phyloP scores from a whole-genome alignment of 768 basidiomycete genomes.

The Lepiota venenata region DNA sequence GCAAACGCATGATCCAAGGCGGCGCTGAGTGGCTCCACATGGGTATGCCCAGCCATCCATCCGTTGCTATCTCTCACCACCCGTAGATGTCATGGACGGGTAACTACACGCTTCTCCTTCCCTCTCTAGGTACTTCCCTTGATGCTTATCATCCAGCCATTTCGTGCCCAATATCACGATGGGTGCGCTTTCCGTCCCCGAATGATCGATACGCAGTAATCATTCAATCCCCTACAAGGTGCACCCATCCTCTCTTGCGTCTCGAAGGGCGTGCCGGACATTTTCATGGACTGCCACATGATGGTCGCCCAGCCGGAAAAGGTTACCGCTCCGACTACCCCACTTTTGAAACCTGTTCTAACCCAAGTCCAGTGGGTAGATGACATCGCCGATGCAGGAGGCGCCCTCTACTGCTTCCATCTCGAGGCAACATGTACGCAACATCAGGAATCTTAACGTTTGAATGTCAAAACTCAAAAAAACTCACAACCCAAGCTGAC shows the following conservation, averaged over 20 bases:
- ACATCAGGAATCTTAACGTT: neutral
- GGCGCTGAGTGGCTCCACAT: conserved; percentile 99
- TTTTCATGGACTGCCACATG: conserved; percentile 99
- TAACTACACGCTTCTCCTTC: conserved; percentile 32
- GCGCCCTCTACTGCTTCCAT: conserved; percentile 95
- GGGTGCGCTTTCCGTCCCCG: conserved; percentile 47
- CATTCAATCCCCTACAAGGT: conserved; percentile 41
- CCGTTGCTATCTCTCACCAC: conserved; percentile 12
- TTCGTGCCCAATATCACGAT: conserved; percentile 99
- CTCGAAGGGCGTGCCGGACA: conserved; percentile 82
- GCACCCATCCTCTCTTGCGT: conserved; percentile 87
- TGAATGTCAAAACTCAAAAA: neutral
- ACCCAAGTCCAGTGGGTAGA: conserved; percentile 76
- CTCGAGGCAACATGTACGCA: conserved; percentile 84
- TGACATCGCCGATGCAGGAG: conserved; percentile 94
- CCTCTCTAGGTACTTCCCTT: conserved; percentile 9
- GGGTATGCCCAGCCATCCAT: conserved; percentile 48
- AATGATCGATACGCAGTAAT: neutral
- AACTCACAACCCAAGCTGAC: conserved; percentile 41
- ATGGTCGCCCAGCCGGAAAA: conserved; percentile 95
- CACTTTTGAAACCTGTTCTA: neutral
- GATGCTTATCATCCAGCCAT: conserved; percentile 49
- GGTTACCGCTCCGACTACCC: conserved; percentile 33
- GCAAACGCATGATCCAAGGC: conserved; percentile 91
- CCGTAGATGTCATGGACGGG: conserved; percentile 96